Percentiles rank a stretch among this genome's conserved stretches.
Conservation (phyloP, 176 grass and related monocot species). For the Triticum monococcum region DNA sequence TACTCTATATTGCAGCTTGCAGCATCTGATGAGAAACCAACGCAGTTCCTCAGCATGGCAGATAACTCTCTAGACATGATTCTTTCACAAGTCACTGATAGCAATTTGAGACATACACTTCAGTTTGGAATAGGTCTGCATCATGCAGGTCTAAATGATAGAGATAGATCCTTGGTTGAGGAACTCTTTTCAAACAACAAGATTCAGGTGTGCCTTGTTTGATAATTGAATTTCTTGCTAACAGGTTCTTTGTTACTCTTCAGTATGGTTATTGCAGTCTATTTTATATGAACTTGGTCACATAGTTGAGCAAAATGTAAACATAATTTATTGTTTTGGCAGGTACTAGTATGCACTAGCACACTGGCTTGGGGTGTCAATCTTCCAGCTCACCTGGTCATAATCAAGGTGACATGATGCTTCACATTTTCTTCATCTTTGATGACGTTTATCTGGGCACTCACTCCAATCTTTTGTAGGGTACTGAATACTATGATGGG, state of each 20-base stretch:
- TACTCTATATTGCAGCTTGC: constrained; percentile 62
- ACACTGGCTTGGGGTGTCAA: constrained; percentile 99
- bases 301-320: constrained; percentile 28
- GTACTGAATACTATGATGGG: constrained; percentile 93
- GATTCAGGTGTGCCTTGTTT: constrained; percentile 71
- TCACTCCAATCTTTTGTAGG: constrained; percentile 53
- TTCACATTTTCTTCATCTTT: constrained; percentile 19
- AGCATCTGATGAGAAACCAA: constrained; percentile 95
- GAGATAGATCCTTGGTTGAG: constrained; percentile 89
- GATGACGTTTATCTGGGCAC: constrained; percentile 1
- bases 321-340: constrained; percentile 24
- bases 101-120: constrained; percentile 90
- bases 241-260: constrained; percentile 4
- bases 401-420: constrained; percentile 77
- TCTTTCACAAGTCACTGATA: constrained; percentile 93
- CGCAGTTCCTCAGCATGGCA: constrained; percentile 80
- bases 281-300: neutral
- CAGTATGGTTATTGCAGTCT: neutral
- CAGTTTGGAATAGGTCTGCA: constrained; percentile 98
- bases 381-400: constrained; percentile 95
- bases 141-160: constrained; percentile 96
- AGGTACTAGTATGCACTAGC: constrained; percentile 95
- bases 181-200: constrained; percentile 99
- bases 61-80: constrained; percentile 86
- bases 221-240: neutral